Evolutionary conservation across 108 stramenopile genomes (phyloP).

Genomic region (Skeletonema potamos): DNA sequence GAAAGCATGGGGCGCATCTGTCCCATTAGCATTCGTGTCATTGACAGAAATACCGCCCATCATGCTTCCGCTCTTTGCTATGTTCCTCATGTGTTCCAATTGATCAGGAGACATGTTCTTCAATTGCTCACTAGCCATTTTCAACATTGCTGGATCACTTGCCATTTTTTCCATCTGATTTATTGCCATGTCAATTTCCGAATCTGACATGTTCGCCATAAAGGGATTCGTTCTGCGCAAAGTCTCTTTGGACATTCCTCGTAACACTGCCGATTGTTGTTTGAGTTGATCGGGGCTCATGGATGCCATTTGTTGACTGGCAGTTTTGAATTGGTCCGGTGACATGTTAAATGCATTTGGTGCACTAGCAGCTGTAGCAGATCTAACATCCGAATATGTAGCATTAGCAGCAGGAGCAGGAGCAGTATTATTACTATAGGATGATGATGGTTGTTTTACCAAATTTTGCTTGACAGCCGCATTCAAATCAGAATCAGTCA

Average conservation of each 20-base stretch:
- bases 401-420: neutral
- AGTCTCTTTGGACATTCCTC: slow-evolving; percentile 52
- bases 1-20: neutral
- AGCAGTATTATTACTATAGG: neutral
- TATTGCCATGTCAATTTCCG: slow-evolving; percentile 57
- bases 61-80: slow-evolving; percentile 13
- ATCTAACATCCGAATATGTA: neutral
- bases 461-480: neutral
- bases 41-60: neutral
- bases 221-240: slow-evolving; percentile 69
- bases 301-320: slow-evolving; percentile 42
- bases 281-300: slow-evolving; percentile 69
- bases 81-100: slow-evolving; percentile 49
- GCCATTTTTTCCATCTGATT: slow-evolving; percentile 75
- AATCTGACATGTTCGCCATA: slow-evolving; percentile 63
- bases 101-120: slow-evolving; percentile 58
- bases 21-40: neutral
- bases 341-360: slow-evolving; percentile 35
- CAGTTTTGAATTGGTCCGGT: slow-evolving; percentile 37
- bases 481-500: slow-evolving; percentile 2
- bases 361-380: neutral
- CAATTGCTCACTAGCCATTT: slow-evolving; percentile 71
- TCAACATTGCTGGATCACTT: slow-evolving; percentile 68
- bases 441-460: neutral
- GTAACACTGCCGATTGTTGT: slow-evolving; percentile 61